Base-by-base conservation (phyloP, 345 rosid genomes). In the Citrus trifoliata region DNA sequence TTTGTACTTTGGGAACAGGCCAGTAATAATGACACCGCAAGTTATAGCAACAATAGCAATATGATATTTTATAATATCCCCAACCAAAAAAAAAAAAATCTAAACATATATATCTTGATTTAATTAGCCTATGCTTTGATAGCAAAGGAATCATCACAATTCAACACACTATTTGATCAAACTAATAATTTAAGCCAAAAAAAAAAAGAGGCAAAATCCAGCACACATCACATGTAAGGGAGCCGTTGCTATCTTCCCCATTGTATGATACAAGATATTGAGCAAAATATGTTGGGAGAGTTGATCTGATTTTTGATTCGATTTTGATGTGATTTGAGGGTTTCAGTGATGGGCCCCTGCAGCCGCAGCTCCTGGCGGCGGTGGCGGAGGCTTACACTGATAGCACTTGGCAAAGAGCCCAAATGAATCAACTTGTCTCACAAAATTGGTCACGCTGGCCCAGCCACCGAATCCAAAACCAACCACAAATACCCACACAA, bases 401-500 rank as follows among this genome's bases (percentile, higher is more conserved):
- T 97, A 97, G 87, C 99, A 97, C 86, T 92, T 97, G 1, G 99
- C 97, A 19, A 97, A 97, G 55, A 97, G 93, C 24, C 99, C 99
- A 73, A 97, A 97, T 0, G 95, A 87, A 53, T 97, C 95, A 0
- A 97, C 90, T 85, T 97, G 99, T 79, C 72, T 85, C 22, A 97
- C 88, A 74, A 97, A 97, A 81, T 97, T 94, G 84, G 94, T 90
- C 68, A 97, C 75, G 86, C 99, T 97, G 6, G 99, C 99, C 99
- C 99, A 97, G 70, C 99, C 99, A 24, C 99, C 99, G 61, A 94
- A 94, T 80, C 98, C 99, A 3, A 97, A 97, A 7, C 99, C 99
- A 2, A 97, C 92, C 8, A 97, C 87, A 0, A 94, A 33, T 33
- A 94, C 90, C 99, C 99, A 97, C 55, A 89, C 75, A 76, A 90